Conservation (phyloP, 495 filamentous ascomycete species). For the Neurospora sp. region DNA sequence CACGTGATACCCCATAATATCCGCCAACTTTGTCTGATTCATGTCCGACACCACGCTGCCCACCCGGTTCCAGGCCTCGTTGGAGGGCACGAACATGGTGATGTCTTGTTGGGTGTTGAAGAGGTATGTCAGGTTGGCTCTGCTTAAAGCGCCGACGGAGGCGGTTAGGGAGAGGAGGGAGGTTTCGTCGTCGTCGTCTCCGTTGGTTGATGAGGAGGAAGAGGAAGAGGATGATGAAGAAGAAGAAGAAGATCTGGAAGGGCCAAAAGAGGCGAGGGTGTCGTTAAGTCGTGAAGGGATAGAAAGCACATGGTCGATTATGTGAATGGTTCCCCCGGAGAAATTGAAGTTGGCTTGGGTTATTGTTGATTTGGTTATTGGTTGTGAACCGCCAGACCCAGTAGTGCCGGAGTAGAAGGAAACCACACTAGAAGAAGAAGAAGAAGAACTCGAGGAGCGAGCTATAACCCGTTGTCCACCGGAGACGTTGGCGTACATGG, state of each 20-base stretch:
- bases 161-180: constrained; percentile 39
- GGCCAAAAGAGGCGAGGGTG: constrained; percentile 20
- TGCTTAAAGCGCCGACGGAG: constrained; percentile 44
- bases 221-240: neutral
- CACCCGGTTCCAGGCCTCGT: constrained; percentile 17
- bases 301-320: constrained; percentile 50
- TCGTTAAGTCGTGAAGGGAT: constrained; percentile 43
- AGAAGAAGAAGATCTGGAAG: neutral
- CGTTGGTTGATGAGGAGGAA: neutral
- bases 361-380: neutral
- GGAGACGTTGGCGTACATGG: constrained; percentile 34
- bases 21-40: constrained; percentile 5
- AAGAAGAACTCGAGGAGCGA: neutral
- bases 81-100: constrained; percentile 49
- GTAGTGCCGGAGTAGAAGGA: constrained; percentile 28
- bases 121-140: constrained; percentile 29
- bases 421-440: constrained; percentile 2
- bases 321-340: constrained; percentile 53
- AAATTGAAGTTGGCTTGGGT: constrained; percentile 45
- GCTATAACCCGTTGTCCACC: constrained; percentile 32
- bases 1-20: constrained; percentile 24
- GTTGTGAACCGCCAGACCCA: constrained; percentile 4
- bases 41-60: constrained; percentile 11
- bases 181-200: neutral
- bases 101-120: constrained; percentile 37